These are phyloP conservation scores for Hyphopichia fennica DNA, from an alignment of 1,139 yeast genomes.

Conservation along the genomic window DNA sequence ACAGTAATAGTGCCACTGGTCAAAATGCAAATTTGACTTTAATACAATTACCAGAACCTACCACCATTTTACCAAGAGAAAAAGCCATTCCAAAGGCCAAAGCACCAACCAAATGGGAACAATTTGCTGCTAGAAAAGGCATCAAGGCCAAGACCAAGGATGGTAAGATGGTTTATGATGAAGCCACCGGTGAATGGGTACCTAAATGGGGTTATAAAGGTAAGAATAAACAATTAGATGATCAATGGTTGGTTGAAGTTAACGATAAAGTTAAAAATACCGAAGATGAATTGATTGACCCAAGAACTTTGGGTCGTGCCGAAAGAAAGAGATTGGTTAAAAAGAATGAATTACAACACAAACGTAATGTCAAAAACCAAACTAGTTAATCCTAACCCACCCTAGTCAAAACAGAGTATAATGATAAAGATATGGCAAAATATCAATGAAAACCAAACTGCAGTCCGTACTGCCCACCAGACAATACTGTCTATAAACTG, in stretches of 20 bases:
- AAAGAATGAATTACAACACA: constrained; percentile 85
- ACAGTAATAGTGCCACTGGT: constrained; percentile 59
- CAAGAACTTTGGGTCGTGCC: constrained; percentile 74
- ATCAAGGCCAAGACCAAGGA: constrained; percentile 87
- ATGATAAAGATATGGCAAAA: no score
- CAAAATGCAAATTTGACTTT: constrained; percentile 79
- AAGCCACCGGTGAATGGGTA: constrained; percentile 90
- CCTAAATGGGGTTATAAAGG: constrained; percentile 99
- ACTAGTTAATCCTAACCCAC: constrained; percentile 3
- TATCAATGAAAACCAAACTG: no score
- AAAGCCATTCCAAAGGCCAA: constrained; percentile 92
- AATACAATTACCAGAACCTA: constrained; percentile 82
- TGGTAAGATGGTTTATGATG: constrained; percentile 89
- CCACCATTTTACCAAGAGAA: constrained; percentile 86
- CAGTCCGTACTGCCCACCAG: no score
- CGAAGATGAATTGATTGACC: constrained; percentile 76
- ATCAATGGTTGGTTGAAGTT: constrained; percentile 96
- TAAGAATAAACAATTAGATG: constrained; percentile 79
- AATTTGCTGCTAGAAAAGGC: constrained; percentile 94
- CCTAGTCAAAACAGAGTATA: no score
- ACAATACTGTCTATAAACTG: no score
- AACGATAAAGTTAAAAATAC: constrained; percentile 70
- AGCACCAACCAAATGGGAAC: constrained; percentile 95
- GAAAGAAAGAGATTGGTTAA: constrained; percentile 85
- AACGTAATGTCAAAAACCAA: constrained; percentile 63